Evolutionary conservation across 2,329 filamentous ascomycete genomes (phyloP), one percentile per base, ranked within the genome.

Genomic region (Nannizziopsis barbatae): DNA sequence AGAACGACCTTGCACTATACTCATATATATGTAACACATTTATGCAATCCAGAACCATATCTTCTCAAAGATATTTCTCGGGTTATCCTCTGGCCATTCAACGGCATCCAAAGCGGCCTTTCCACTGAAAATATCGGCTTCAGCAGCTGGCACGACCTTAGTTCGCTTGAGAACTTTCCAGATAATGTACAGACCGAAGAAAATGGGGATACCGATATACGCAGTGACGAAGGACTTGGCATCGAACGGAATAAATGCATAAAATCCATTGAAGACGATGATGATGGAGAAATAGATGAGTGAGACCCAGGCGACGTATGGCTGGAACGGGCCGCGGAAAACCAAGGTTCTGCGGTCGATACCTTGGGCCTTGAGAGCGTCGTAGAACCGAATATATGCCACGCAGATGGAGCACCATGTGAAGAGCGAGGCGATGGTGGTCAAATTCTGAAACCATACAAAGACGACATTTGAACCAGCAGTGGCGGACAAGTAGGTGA

Each of bases 231-330:
- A 75, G 47, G 59, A 59, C 17, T 65, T 62, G 30, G 68, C 53
- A 30, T 56, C 57, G 64, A 68, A 74, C 10, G 59, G 11, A 54
- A 44, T 50, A 40, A 61, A 59, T 20, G 55, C 50, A 38, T 57
- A 58, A 52, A 55, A 87, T 33, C 79, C 77, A 3, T 84, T 87
- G 36, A 87, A 69, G 2, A 88, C 66, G 51, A 86, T 81, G 36
- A 83, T 62, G 22, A 80, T 67, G 58, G 74, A 77, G 53, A 73
- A 73, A 69, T 81, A 76, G 52, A 71, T 59, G 4, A 89, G 68
- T 0, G 77, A 76, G 7, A 68, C 64, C 55, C 73, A 81, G 0
- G 84, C 84, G 10, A 73, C 75, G 54, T 79, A 80, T 10, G 72
- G 72, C 54, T 73, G 71, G 50, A 64, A 69, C 11, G 60, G 64